Conservation (phyloP, 75 land plant species). For the Pseudotsuga menziesii region DNA sequence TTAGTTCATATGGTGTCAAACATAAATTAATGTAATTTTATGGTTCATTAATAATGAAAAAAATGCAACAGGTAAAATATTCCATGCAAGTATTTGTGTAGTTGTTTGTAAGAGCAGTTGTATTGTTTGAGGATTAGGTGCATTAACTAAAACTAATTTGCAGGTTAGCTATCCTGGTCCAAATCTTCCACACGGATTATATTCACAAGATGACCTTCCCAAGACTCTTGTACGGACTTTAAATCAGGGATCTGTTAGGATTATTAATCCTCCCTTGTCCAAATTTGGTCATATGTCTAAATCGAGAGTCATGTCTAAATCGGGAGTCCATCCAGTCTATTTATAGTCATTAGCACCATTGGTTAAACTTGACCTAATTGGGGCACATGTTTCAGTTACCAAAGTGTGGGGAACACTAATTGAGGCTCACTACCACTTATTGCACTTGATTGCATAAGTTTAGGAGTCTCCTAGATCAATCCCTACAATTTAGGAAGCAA, state of each 20-base stretch:
- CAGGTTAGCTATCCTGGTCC: conserved; percentile 52
- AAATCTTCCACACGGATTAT: conserved; percentile 29
- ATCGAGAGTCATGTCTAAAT: no score
- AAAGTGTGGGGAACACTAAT: no score
- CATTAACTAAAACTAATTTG: conserved; percentile 28
- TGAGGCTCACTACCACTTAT: no score
- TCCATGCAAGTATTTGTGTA: not conserved
- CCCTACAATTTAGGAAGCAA: no score
- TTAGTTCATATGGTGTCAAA: not conserved
- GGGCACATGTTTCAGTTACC: no score
- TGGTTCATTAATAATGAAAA: conserved; percentile 22
- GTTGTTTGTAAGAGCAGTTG: not conserved
- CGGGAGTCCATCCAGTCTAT: no score
- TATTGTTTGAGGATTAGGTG: not conserved
- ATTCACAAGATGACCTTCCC: conserved; percentile 71
- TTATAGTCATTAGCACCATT: no score
- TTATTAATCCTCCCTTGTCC: no score
- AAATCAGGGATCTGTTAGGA: conserved; percentile 83
- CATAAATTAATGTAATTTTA: not conserved
- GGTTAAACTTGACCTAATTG: no score
- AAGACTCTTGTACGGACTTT: conserved; percentile 57
- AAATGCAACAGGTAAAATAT: conserved; percentile 12
- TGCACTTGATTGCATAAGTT: no score
- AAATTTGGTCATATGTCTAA: no score
- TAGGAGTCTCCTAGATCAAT: no score